Percentiles rank a stretch among this genome's conserved stretches.
These are phyloP conservation scores for Artemisia tridentata DNA, from an alignment of 129 eudicot species.

Conservation along the genomic window DNA sequence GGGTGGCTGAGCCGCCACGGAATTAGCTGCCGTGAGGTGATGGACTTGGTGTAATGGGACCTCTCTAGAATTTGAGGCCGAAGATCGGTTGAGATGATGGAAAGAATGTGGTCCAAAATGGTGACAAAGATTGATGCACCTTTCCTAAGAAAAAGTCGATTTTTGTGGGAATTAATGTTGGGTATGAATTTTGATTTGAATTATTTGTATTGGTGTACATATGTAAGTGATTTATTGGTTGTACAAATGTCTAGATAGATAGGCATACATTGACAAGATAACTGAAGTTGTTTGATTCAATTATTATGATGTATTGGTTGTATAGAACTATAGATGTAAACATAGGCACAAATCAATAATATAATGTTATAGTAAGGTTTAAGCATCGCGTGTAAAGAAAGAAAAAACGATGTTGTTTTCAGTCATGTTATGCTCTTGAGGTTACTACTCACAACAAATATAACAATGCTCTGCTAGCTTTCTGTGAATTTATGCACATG, in stretches of 20 bases:
- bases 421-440: background rate
- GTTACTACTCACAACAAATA: too few species aligned
- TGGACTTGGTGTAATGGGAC: slow-evolving; percentile 2
- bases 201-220: background rate
- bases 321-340: too few species aligned
- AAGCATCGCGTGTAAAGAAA: background rate
- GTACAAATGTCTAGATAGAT: background rate
- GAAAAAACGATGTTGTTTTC: background rate
- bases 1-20: slow-evolving; percentile 50
- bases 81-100: background rate
- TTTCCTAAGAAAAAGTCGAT: too few species aligned
- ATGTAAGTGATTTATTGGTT: background rate
- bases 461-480: too few species aligned
- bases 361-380: background rate
- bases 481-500: too few species aligned
- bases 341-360: too few species aligned
- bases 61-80: background rate
- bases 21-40: slow-evolving; percentile 19
- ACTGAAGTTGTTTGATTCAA: background rate
- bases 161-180: too few species aligned
- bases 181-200: too few species aligned
- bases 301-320: background rate
- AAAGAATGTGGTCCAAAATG: background rate
- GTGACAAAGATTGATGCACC: too few species aligned
- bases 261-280: background rate